phyloP scores from a whole-genome alignment of 2,329 filamentous ascomycete genomes.

The Sporothrix dimorphospora region DNA sequence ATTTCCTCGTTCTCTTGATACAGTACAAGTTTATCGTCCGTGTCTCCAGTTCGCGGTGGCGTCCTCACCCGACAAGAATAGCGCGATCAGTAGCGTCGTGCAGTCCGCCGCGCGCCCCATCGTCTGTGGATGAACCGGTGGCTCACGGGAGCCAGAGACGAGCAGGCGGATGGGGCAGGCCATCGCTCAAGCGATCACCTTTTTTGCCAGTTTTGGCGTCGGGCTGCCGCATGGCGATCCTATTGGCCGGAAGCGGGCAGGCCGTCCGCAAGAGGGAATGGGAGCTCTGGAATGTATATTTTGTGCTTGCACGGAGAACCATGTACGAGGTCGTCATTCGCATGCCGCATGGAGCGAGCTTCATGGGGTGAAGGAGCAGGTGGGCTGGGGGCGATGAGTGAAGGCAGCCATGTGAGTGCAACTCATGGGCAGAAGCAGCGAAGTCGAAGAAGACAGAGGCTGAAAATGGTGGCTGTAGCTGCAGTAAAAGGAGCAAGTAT shows the following conservation, averaged over 20 bases:
- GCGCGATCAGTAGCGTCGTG: conserved; percentile 15
- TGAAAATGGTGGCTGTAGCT: neutral
- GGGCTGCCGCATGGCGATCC: conserved; percentile 11
- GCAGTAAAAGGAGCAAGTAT: neutral
- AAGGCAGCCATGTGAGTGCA: neutral
- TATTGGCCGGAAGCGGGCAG: conserved; percentile 18
- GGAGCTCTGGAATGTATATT: neutral
- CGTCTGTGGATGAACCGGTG: conserved; percentile 17
- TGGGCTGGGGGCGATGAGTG: neutral
- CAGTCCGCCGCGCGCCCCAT: neutral
- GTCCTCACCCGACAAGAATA: neutral
- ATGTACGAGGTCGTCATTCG: conserved; percentile 1
- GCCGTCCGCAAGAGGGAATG: neutral
- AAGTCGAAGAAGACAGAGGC: neutral
- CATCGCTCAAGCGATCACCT: neutral
- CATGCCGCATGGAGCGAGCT: neutral
- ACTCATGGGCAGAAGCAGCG: neutral
- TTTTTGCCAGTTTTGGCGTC: neutral
- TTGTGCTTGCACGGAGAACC: neutral
- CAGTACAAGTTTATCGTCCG: neutral
- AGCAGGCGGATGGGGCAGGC: neutral
- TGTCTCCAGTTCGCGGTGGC: conserved; percentile 15
- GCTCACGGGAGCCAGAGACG: conserved; percentile 24
- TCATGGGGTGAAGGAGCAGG: neutral
- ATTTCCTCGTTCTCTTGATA: no score